Base-by-base conservation (phyloP, 2,329 filamentous ascomycete genomes). In the Aspergillus pseudonomiae region DNA sequence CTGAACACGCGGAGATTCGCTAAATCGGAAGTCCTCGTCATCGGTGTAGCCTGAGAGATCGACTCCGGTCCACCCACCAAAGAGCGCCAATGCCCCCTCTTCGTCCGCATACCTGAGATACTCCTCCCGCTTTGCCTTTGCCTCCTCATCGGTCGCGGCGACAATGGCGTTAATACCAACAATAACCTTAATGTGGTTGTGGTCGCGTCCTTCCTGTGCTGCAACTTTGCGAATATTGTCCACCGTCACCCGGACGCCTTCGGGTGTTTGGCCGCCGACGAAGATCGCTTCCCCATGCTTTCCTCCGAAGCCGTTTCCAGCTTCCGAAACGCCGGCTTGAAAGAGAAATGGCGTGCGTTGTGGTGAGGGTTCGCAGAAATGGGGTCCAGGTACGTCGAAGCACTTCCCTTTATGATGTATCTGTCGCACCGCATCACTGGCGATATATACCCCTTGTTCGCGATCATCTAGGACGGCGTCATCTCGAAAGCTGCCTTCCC, bases 401-500 rank as follows among this genome's bases (percentile, higher is more conserved):
- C 79, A 76, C 59, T 70, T 70, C 14, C 70, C 71, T 61, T 73
- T 39, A 39, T 76, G 75, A 16, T 77, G 60, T 21, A 76, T 73
- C 11, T 67, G 65, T 11, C 71, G 63, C 10, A 77, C 73, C 10
- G 46, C 59, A 28, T 59, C 45, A 14, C 36, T 60, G 9, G 60
- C 57, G n/a, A 64, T 52, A 61, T 66, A 66, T 48, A 63, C 62
- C 65, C 65, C 24, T 59, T 62, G 30, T 56, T 64, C 39, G 64
- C 43, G 32, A 43, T 70, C 12, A n/a, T 54, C 50, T 30, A 52
- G 12, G 1, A 78, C 70, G 0, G 77, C 74, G 4, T 72, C 72
- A 41, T 77, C 74, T 34, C 77, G 72, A 81, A 82, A 85, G n/a
- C 78, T 82, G 0, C 79, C 80, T 74, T 85, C 82, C 82, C 81